Percentiles rank a stretch among this genome's conserved stretches.
Conservation (phyloP, 495 filamentous ascomycete genomes). For the Pyrenula massariospora region DNA sequence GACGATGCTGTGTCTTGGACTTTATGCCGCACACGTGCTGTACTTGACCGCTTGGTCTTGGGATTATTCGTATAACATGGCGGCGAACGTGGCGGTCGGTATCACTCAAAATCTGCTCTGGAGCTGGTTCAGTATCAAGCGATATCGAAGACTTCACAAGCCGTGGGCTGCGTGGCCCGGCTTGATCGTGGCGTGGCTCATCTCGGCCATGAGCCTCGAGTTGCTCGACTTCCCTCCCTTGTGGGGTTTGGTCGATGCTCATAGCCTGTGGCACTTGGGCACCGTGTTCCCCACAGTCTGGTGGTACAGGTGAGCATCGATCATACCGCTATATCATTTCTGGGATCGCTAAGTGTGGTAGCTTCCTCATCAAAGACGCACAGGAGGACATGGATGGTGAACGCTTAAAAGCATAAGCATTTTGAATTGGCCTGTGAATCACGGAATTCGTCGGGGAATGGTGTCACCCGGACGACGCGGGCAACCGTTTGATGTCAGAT, state of each 20-base stretch:
- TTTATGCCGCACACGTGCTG: conserved; percentile 68
- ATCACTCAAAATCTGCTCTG: conserved; percentile 73
- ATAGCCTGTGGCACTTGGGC: conserved; percentile 90
- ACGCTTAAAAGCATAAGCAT: conserved; percentile 35
- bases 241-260: conserved; percentile 76
- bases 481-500: no score
- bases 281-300: conserved; percentile 81
- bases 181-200: conserved; percentile 83
- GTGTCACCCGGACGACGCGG: no score
- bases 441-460: no score
- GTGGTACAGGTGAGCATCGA: conserved; percentile 81
- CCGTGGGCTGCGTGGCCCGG: conserved; percentile 86
- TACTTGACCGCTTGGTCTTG: conserved; percentile 80
- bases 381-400: conserved; percentile 57
- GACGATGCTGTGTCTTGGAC: conserved; percentile 55
- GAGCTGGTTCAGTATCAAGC: conserved; percentile 67
- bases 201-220: conserved; percentile 90
- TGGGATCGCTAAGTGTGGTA: conserved; percentile 19
- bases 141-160: conserved; percentile 56
- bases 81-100: conserved; percentile 77
- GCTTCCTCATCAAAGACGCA: conserved; percentile 68
- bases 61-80: conserved; percentile 98
- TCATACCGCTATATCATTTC: background rate
- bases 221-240: conserved; percentile 86
- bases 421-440: no score